phyloP scores from a whole-genome alignment of 257 asterid species.

The Plectranthus barbatus region DNA sequence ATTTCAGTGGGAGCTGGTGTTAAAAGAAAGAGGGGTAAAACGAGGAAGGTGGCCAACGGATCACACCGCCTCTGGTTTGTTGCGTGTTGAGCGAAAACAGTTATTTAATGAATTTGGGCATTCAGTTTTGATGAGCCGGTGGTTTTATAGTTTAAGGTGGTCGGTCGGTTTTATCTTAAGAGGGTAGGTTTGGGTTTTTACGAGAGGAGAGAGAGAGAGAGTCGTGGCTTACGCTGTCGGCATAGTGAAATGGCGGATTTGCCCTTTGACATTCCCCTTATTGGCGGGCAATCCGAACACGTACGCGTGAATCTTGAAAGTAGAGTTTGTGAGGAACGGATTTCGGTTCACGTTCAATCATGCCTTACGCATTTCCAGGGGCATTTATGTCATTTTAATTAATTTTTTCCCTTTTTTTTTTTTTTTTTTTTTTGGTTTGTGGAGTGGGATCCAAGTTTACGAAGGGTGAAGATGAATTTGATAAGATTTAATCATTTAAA shows the following conservation, averaged over 20 bases:
- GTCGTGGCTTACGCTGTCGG: background rate
- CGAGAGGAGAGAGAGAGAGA: too few relatives aligned
- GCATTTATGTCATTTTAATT: background rate
- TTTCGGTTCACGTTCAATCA: background rate
- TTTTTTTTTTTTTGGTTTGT: background rate
- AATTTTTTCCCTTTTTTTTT: too few relatives aligned
- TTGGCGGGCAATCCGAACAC: background rate
- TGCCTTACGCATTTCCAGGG: background rate
- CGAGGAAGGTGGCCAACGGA: conserved; percentile 14
- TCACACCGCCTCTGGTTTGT: conserved; percentile 31
- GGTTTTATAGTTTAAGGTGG: conserved; percentile 14
- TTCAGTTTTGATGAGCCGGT: conserved; percentile 18
- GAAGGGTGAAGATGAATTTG: background rate
- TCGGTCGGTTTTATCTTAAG: conserved; percentile 6
- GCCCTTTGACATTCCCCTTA: conserved; percentile 12
- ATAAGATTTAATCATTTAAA: background rate
- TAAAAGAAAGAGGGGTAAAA: background rate
- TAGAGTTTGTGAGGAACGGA: background rate
- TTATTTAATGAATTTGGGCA: background rate
- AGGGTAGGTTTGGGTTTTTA: background rate
- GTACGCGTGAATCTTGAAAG: background rate
- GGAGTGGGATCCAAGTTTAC: background rate
- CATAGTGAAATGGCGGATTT: conserved; percentile 3
- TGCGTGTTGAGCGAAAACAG: background rate
- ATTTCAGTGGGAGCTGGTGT: background rate